A percentile compares a stretch with the other conserved stretches of the same genome.
Evolutionary conservation across 176 grass and related monocot genomes (phyloP).

Genomic region (Triticum turgidum): DNA sequence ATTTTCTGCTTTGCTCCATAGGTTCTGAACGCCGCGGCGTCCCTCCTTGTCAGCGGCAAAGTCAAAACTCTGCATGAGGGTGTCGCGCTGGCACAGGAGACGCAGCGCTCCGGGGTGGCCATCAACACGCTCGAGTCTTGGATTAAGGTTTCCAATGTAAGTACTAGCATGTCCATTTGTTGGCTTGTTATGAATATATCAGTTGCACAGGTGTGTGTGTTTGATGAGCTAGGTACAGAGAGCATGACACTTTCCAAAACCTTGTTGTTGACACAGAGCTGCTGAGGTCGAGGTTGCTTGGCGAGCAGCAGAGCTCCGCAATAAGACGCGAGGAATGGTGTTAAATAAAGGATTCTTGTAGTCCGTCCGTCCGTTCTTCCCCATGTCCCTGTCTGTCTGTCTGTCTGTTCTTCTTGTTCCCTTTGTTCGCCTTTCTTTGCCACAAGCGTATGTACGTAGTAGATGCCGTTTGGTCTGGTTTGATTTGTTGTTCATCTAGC

Average conservation of each 20-base stretch:
- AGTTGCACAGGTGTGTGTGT: not conserved
- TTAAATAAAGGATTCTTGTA: constrained; percentile 34
- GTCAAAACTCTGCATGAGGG: constrained; percentile 69
- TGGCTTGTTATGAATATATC: not conserved
- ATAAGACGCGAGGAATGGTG: constrained; percentile 18
- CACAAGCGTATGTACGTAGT: not conserved
- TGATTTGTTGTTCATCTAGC: not conserved
- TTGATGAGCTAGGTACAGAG: constrained; percentile 8
- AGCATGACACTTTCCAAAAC: not conserved
- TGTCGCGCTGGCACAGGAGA: constrained; percentile 73
- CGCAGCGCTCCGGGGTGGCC: constrained; percentile 76
- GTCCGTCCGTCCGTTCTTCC: constrained; percentile 13
- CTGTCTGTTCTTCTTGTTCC: not conserved
- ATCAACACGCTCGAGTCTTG: constrained; percentile 79
- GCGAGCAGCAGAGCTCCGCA: constrained; percentile 4
- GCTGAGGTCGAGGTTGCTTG: constrained; percentile 3
- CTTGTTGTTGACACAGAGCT: constrained; percentile 28
- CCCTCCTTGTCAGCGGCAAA: constrained; percentile 78
- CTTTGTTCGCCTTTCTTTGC: not conserved
- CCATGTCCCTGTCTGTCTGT: not conserved
- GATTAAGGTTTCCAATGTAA: constrained; percentile 78
- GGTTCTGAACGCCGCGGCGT: constrained; percentile 85
- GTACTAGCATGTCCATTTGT: not conserved
- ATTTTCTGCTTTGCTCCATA: constrained; percentile 11
- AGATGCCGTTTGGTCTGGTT: not conserved